Percentiles rank a stretch among this genome's conserved stretches.
These are phyloP conservation scores for Pythium grandisporangium DNA, from an alignment of 352 stramenopile species.

Conservation along the genomic window DNA sequence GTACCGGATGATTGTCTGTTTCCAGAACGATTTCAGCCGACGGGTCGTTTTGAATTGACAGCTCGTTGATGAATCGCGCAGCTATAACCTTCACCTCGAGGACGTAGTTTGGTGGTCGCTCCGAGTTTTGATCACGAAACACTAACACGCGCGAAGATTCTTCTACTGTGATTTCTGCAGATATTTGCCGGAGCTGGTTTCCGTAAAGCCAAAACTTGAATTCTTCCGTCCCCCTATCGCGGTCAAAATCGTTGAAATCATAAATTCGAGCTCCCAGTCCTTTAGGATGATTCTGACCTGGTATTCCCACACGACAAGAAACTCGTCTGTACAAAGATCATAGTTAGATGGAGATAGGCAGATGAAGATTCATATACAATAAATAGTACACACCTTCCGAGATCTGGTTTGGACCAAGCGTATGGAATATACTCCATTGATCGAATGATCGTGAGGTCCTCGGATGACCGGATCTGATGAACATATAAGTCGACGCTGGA, in stretches of 20 bases:
- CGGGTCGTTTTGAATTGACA: constrained; percentile 47
- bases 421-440: constrained; percentile 71
- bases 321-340: constrained; percentile 67
- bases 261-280: constrained; percentile 64
- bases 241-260: constrained; percentile 79
- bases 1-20: constrained; percentile 56
- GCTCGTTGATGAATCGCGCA: constrained; percentile 49
- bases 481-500: constrained; percentile 68
- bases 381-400: too few species aligned
- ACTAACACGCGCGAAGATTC: constrained; percentile 72
- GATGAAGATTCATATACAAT: too few species aligned
- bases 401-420: constrained; percentile 72
- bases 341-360: too few species aligned
- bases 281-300: constrained; percentile 34
- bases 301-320: constrained; percentile 45
- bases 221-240: constrained; percentile 60
- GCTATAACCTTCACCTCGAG: constrained; percentile 83
- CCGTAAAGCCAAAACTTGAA: constrained; percentile 65
- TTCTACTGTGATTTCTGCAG: constrained; percentile 71
- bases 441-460: constrained; percentile 53
- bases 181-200: constrained; percentile 53
- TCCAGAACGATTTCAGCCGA: constrained; percentile 49
- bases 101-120: constrained; percentile 53
- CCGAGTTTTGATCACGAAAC: constrained; percentile 55
- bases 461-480: constrained; percentile 53